A percentile compares a stretch with the other conserved stretches of the same genome.
phyloP scores from a whole-genome alignment of 768 basidiomycete genomes.

The Lentinus brumalis region DNA sequence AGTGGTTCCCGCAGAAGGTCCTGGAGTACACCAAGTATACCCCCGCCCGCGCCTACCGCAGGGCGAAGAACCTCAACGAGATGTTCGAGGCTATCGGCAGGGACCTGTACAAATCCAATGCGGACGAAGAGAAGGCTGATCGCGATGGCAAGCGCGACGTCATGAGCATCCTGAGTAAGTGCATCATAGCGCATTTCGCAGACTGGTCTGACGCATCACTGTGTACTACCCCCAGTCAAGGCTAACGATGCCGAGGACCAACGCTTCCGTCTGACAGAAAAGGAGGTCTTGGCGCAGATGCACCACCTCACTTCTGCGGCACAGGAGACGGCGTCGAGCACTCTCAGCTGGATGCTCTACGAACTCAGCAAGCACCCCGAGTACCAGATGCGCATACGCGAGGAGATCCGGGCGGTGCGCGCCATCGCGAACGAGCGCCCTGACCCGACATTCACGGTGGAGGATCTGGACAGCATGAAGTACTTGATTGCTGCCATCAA shows the following conservation, averaged over 20 bases:
- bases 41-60: conserved; percentile 10
- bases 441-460: conserved; percentile 15
- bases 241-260: conserved; percentile 20
- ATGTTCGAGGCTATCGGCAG: conserved; percentile 12
- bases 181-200: neutral
- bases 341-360: conserved; percentile 12
- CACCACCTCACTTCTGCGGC: conserved; percentile 12
- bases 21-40: conserved; percentile 14
- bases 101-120: conserved; percentile 8
- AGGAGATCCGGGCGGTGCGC: conserved; percentile 13
- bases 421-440: neutral
- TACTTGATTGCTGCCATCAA: conserved; percentile 8
- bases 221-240: conserved; percentile 4
- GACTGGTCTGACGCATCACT: neutral
- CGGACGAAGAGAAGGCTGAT: neutral
- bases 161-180: conserved; percentile 22
- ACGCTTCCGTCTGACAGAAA: conserved; percentile 4
- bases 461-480: conserved; percentile 12
- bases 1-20: conserved; percentile 18
- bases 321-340: conserved; percentile 17
- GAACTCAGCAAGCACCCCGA: conserved; percentile 14
- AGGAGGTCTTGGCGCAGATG: conserved; percentile 23
- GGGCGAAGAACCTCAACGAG: conserved; percentile 2
- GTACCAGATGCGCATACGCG: conserved; percentile 16
- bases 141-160: conserved; percentile 10